These are phyloP conservation scores for Coemansia reversa DNA, from an alignment of 192 early-diverging fungal species.

Conservation along the genomic window DNA sequence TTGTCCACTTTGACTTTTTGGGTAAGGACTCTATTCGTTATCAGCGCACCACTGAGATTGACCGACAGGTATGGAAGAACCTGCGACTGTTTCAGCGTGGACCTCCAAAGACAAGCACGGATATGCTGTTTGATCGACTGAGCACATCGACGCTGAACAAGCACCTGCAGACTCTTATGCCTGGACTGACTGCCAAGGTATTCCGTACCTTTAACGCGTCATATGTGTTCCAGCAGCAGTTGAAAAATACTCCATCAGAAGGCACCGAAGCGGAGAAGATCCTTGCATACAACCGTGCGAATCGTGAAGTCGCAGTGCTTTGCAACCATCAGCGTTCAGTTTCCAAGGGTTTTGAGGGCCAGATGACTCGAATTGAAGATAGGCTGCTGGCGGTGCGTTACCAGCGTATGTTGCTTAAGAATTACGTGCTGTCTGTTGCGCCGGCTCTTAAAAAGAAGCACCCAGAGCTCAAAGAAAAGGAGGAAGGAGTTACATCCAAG, in stretches of 20 bases:
- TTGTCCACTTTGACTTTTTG: slow-evolving; percentile 90
- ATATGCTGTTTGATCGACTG: slow-evolving; percentile 90
- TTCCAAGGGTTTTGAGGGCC: slow-evolving; percentile 71
- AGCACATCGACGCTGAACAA: slow-evolving; percentile 85
- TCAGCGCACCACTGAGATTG: slow-evolving; percentile 79
- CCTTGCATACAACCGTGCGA: slow-evolving; percentile 91
- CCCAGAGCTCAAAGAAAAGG: slow-evolving; percentile 63
- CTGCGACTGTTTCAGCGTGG: slow-evolving; percentile 80
- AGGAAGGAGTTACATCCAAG: slow-evolving; percentile 75
- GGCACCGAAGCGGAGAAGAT: slow-evolving; percentile 81
- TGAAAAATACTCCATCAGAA: slow-evolving; percentile 65
- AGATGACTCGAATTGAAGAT: slow-evolving; percentile 80
- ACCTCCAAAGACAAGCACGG: slow-evolving; percentile 67
- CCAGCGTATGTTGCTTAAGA: slow-evolving; percentile 71
- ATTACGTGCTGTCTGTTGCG: slow-evolving; percentile 69
- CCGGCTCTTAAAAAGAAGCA: slow-evolving; percentile 75
- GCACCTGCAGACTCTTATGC: slow-evolving; percentile 82
- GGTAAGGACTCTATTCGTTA: slow-evolving; percentile 99
- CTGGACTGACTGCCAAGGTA: slow-evolving; percentile 93
- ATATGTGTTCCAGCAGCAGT: slow-evolving; percentile 86
- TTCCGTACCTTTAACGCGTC: slow-evolving; percentile 99
- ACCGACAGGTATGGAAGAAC: slow-evolving; percentile 92
- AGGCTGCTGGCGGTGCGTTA: slow-evolving; percentile 89
- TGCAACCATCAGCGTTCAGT: slow-evolving; percentile 97
- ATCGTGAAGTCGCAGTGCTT: slow-evolving; percentile 91